A percentile compares a stretch with the other conserved stretches of the same genome.
Evolutionary conservation across 2,329 filamentous ascomycete species (phyloP).

Genomic region (Periconia sp.): DNA sequence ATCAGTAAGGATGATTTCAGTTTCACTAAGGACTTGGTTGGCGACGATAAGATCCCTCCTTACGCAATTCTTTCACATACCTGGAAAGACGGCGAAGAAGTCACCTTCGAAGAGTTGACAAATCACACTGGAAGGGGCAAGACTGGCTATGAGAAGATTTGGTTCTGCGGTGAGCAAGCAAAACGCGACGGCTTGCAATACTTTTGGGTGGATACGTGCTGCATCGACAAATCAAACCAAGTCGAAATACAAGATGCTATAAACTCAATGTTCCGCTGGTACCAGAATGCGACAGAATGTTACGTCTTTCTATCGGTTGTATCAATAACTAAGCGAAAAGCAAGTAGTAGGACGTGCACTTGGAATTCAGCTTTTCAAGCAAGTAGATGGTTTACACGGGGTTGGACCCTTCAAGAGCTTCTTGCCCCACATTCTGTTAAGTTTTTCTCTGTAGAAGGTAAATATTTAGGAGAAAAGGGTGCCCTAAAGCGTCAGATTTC

Average conservation of each 20-base stretch:
- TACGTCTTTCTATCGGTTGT: slow-evolving; percentile 2
- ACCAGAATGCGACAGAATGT: background rate
- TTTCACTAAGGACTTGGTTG: background rate
- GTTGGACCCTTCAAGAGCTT: slow-evolving; percentile 8
- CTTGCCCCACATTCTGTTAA: slow-evolving; percentile 1
- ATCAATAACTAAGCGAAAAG: background rate
- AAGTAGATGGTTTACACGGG: slow-evolving; percentile 5
- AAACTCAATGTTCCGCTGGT: slow-evolving; percentile 1
- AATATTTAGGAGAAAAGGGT: slow-evolving; percentile 6
- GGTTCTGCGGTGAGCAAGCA: slow-evolving; percentile 1
- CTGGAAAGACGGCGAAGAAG: slow-evolving; percentile 2
- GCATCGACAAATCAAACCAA: background rate
- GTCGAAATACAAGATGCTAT: background rate
- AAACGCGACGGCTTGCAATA: background rate
- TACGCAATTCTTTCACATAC: slow-evolving; percentile 10
- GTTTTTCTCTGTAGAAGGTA: slow-evolving; percentile 11
- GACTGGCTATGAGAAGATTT: slow-evolving; percentile 3
- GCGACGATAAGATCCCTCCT: slow-evolving; percentile 2
- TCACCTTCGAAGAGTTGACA: slow-evolving; percentile 2
- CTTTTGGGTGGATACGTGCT: slow-evolving; percentile 3
- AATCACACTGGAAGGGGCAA: slow-evolving; percentile 1
- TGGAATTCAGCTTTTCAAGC: slow-evolving; percentile 1
- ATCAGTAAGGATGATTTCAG: background rate
- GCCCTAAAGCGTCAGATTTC: slow-evolving; percentile 3
- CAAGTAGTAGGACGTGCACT: background rate